These are phyloP conservation scores for Pterula multifida DNA, from an alignment of 1,284 basidiomycete genomes.

Conservation along the genomic window DNA sequence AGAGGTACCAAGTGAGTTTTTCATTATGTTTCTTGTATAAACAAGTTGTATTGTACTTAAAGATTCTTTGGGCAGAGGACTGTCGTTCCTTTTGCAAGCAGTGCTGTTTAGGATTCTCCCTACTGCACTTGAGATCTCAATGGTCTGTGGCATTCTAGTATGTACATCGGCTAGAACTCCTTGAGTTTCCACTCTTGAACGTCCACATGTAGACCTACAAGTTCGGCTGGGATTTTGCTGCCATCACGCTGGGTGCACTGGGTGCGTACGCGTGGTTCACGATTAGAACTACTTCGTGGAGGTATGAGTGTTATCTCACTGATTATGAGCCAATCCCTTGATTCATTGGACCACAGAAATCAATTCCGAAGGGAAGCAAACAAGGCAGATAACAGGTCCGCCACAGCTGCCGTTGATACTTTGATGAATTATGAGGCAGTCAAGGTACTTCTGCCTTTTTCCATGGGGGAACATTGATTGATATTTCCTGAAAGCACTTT, in stretches of 20 bases:
- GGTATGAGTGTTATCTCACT: slow-evolving; percentile 32
- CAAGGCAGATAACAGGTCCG: slow-evolving; percentile 92
- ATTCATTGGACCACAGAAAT: slow-evolving; percentile 42
- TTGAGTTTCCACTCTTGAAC: slow-evolving; percentile 3
- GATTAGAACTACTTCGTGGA: slow-evolving; percentile 90
- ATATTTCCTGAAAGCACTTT: slow-evolving; percentile 76
- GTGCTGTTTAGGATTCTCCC: slow-evolving; percentile 94
- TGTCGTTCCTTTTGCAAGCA: slow-evolving; percentile 89
- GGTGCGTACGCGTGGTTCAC: slow-evolving; percentile 96
- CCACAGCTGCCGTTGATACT: slow-evolving; percentile 88
- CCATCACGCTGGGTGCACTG: slow-evolving; percentile 80
- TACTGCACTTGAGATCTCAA: slow-evolving; percentile 89
- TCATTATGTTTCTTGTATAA: slow-evolving; percentile 5
- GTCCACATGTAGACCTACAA: slow-evolving; percentile 69
- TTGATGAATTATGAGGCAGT: slow-evolving; percentile 98
- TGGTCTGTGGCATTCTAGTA: slow-evolving; percentile 95
- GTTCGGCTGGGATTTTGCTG: slow-evolving; percentile 95
- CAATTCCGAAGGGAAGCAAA: slow-evolving; percentile 93
- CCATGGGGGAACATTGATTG: too few species aligned
- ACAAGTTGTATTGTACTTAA: too few species aligned
- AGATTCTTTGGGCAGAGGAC: slow-evolving; percentile 50
- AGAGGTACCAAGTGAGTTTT: slow-evolving; percentile 81
- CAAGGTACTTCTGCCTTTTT: slow-evolving; percentile 69
- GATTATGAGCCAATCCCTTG: background rate
- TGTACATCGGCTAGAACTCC: background rate